Base-by-base conservation (phyloP, 306 rosid genomes). In the Ormosia semicastrata region DNA sequence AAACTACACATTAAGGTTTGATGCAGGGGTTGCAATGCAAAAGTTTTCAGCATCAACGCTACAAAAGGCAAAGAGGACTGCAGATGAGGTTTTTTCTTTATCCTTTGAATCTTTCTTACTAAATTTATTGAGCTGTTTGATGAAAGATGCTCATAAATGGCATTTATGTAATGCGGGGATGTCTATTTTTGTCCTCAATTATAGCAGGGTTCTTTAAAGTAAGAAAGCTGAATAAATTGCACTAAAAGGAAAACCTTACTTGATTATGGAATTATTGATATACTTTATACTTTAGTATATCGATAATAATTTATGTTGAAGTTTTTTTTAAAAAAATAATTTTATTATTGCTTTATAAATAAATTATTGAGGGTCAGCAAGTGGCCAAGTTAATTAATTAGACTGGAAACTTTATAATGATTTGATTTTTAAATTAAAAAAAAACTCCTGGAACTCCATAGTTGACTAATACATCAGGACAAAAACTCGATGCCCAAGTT, bases 11-110 rank as follows among this genome's bases (percentile, higher is more conserved):
- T 81, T 96, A 82, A 91, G 99, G 82, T 96, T 96, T 91, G 99
- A 96, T 82, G 98, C 97, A 15, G 99, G 98, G 49, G 99, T 93
- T 62, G 93, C 97, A 59, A 85, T 96, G 99, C 99, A 96, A 71
- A 96, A 96, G 89, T 96, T 96, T 88, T 96, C 99, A 57, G 93
- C 98, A 78, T 93, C 95, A 82, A 96, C 98, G 1, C 86, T 96
- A 60, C 98, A 93, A 60, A 93, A 96, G 87, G 84, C 94, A 70
- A 96, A 96, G 90, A 88, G 93, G 87, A 91, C 97, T 13, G 98
- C 98, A 34, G 99, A 96, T 84, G 99, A 96, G 99, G 99, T 96
- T 79, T 11, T 62, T 82, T 62, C 62, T 59, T 81, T 52, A 29
- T 54, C 72, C 32, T 62, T 83, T 70, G 39, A 73, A 74, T 18